phyloP scores from a whole-genome alignment of 2,329 filamentous ascomycete species.

The Cladosporium sp. region DNA sequence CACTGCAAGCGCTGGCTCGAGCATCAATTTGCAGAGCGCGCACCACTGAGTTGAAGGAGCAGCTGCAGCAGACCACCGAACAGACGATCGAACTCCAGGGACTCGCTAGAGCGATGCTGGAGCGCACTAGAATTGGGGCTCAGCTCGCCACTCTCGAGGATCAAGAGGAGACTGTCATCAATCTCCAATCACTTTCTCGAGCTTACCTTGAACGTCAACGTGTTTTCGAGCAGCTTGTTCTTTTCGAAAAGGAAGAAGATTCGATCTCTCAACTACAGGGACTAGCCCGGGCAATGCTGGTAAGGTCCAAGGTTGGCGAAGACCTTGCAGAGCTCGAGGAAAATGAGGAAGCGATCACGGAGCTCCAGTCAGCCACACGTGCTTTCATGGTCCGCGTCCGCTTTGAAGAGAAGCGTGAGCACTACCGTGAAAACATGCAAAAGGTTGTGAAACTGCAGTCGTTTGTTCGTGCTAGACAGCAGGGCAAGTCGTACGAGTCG shows the following conservation, averaged over 20 bases:
- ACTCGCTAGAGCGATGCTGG: constrained; percentile 45
- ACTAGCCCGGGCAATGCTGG: constrained; percentile 71
- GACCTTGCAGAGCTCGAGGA: constrained; percentile 74
- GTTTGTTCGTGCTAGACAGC: constrained; percentile 88
- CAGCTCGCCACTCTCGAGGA: constrained; percentile 52
- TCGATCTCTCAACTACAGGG: constrained; percentile 70
- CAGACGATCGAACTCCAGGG: constrained; percentile 50
- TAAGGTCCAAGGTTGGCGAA: constrained; percentile 68
- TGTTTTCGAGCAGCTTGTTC: constrained; percentile 60
- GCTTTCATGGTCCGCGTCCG: constrained; percentile 68
- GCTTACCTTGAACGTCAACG: constrained; percentile 62
- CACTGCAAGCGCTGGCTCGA: constrained; percentile 40
- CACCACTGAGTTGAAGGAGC: constrained; percentile 26
- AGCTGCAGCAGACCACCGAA: constrained; percentile 42
- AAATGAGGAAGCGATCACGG: constrained; percentile 71
- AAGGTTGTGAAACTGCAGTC: constrained; percentile 99
- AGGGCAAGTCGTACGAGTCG: constrained; percentile 97
- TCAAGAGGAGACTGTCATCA: constrained; percentile 54
- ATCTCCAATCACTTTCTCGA: constrained; percentile 64
- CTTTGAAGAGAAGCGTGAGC: constrained; percentile 81
- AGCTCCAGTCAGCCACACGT: constrained; percentile 69
- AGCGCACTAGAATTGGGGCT: constrained; percentile 40
- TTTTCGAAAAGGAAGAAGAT: constrained; percentile 64
- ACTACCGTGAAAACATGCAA: constrained; percentile 95
- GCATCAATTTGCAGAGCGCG: constrained; percentile 23